Conservation (phyloP, 1,284 basidiomycete species). For the Quambalaria eucalypti region DNA sequence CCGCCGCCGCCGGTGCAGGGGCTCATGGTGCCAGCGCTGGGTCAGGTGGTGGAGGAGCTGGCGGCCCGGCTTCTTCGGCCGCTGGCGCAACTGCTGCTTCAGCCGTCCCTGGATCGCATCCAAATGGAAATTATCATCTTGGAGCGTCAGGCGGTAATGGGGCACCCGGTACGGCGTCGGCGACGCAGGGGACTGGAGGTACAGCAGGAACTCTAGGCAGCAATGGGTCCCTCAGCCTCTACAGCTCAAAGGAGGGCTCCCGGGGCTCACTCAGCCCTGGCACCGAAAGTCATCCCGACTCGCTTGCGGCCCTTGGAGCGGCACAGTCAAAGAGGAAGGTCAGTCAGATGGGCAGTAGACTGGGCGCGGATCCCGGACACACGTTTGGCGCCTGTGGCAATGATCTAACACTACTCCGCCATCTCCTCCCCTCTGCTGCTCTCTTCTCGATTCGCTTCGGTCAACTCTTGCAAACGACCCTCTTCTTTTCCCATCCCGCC, state of each 20-base stretch:
- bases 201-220: too few relatives aligned
- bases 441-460: not conserved
- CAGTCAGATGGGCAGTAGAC: not conserved
- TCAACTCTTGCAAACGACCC: too few relatives aligned
- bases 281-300: slow-evolving; percentile 1
- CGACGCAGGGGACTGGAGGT: too few relatives aligned
- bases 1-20: slow-evolving; percentile 17
- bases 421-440: not conserved
- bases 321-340: not conserved
- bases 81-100: slow-evolving; percentile 12
- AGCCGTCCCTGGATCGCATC: slow-evolving; percentile 11
- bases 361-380: not conserved
- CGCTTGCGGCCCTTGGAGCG: not conserved
- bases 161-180: too few relatives aligned
- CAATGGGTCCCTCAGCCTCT: slow-evolving; percentile 30
- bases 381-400: not conserved
- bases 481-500: too few relatives aligned
- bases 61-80: slow-evolving; percentile 4
- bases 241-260: slow-evolving; percentile 22
- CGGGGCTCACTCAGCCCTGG: slow-evolving; percentile 10
- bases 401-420: not conserved
- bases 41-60: slow-evolving; percentile 13
- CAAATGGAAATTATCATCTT: slow-evolving; percentile 7
- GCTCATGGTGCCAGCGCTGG: slow-evolving; percentile 11
- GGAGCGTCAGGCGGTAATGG: too few relatives aligned